A percentile compares a stretch with the other conserved stretches of the same genome.
Evolutionary conservation across 768 basidiomycete species (phyloP).

Genomic region (Termitomyces sp.): DNA sequence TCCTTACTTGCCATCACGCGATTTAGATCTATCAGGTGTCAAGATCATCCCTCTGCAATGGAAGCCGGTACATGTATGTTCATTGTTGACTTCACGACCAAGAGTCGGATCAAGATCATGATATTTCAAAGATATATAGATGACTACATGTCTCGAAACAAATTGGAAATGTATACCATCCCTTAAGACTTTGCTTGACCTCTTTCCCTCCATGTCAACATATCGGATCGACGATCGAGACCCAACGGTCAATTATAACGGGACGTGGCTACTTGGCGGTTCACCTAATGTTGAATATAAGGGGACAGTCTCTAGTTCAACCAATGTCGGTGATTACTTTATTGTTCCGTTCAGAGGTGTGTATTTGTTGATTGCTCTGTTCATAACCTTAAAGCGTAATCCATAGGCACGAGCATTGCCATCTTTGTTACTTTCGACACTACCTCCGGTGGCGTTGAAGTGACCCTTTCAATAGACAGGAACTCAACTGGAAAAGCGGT

Average conservation of each 20-base stretch:
- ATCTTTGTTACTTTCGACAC: slow-evolving; percentile 30
- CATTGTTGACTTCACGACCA: neutral
- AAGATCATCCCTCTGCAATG: neutral
- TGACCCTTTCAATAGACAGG: slow-evolving; percentile 29
- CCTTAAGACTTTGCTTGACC: neutral
- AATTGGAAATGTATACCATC: neutral
- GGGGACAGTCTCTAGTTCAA: slow-evolving; percentile 28
- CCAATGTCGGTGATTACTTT: slow-evolving; percentile 26
- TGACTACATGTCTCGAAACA: neutral
- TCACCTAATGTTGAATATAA: slow-evolving; percentile 16
- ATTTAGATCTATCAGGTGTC: neutral
- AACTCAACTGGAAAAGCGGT: slow-evolving; percentile 18
- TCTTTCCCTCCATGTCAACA: slow-evolving; percentile 1
- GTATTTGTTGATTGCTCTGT: neutral
- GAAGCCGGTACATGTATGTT: neutral
- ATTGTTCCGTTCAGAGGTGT: slow-evolving; percentile 29
- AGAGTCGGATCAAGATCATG: neutral
- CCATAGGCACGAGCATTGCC: slow-evolving; percentile 25
- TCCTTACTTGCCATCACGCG: neutral
- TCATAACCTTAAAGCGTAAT: neutral
- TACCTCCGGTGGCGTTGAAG: slow-evolving; percentile 28
- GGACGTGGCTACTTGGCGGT: slow-evolving; percentile 28
- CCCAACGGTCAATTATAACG: slow-evolving; percentile 23
- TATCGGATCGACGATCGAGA: slow-evolving; percentile 32
- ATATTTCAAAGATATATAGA: slow-evolving; percentile 4